Conservation (phyloP, 2,329 filamentous ascomycete genomes). For the Claviceps sp. region DNA sequence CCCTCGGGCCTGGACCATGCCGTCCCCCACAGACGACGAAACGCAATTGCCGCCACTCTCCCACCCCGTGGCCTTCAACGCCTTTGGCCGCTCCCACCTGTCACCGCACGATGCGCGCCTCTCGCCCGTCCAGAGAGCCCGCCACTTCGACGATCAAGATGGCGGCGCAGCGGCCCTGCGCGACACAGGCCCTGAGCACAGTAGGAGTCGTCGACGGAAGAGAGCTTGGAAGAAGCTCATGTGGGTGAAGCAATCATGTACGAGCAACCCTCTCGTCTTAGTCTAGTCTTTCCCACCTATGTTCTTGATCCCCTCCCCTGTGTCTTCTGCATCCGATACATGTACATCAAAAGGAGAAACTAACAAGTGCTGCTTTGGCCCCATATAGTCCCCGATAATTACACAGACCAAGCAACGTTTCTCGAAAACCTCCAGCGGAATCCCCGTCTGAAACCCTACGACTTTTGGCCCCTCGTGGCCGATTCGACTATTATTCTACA, state of each 20-base stretch:
- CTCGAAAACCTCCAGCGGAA: slow-evolving; percentile 93
- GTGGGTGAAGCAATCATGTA: slow-evolving; percentile 95
- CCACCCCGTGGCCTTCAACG: slow-evolving; percentile 16
- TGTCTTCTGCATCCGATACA: background rate
- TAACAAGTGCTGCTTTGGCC: background rate
- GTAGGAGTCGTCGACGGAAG: slow-evolving; percentile 54
- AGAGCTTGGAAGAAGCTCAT: slow-evolving; percentile 87
- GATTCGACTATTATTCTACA: slow-evolving; percentile 95
- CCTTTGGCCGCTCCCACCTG: slow-evolving; percentile 50
- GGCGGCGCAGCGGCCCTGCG: slow-evolving; percentile 27
- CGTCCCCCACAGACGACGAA: slow-evolving; percentile 26
- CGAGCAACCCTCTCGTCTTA: slow-evolving; percentile 13
- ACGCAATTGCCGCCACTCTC: slow-evolving; percentile 22
- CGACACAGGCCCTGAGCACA: slow-evolving; percentile 40
- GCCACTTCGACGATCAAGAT: slow-evolving; percentile 12
- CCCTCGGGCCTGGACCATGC: slow-evolving; percentile 13
- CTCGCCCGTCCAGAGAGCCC: slow-evolving; percentile 43
- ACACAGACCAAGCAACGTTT: slow-evolving; percentile 93
- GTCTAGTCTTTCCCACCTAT: background rate
- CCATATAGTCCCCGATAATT: slow-evolving; percentile 83
- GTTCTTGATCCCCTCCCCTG: background rate
- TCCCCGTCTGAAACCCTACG: slow-evolving; percentile 83
- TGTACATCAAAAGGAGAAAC: background rate
- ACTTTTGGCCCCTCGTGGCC: slow-evolving; percentile 93
- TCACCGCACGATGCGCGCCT: slow-evolving; percentile 77